These are phyloP conservation scores for Umbelopsis sp. DNA, from an alignment of 192 early-diverging fungal species.

Conservation along the genomic window DNA sequence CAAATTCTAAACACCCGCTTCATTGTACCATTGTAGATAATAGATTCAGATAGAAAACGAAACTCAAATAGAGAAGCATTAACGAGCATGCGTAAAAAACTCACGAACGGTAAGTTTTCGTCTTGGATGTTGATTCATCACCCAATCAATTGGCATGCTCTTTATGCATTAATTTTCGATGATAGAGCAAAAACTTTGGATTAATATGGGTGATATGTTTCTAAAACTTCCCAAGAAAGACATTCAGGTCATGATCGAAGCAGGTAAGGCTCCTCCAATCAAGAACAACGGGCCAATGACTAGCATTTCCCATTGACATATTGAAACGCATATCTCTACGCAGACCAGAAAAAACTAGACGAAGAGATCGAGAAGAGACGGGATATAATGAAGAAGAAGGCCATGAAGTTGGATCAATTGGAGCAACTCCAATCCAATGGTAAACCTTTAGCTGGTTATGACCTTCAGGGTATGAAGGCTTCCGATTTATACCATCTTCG, in stretches of 20 bases:
- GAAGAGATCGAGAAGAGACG: constrained; percentile 47
- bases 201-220: constrained; percentile 62
- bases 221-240: constrained; percentile 54
- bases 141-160: background rate
- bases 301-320: too few species aligned
- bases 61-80: constrained; percentile 62
- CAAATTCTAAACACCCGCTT: background rate
- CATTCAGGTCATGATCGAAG: constrained; percentile 51
- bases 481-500: constrained; percentile 31
- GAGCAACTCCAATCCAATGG: constrained; percentile 45
- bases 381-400: constrained; percentile 46
- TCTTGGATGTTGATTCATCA: background rate
- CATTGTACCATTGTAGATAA: constrained; percentile 35
- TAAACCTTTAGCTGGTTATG: constrained; percentile 42
- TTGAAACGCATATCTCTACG: background rate
- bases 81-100: constrained; percentile 44
- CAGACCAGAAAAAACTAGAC: constrained; percentile 55
- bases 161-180: background rate
- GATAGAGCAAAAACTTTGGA: constrained; percentile 58
- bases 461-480: constrained; percentile 43
- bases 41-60: constrained; percentile 59
- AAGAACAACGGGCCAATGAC: too few species aligned
- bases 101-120: constrained; percentile 26
- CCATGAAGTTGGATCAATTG: constrained; percentile 44
- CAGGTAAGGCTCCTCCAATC: constrained; percentile 28